Conservation (phyloP, 1,284 basidiomycete genomes). For the Gomphus sp. region DNA sequence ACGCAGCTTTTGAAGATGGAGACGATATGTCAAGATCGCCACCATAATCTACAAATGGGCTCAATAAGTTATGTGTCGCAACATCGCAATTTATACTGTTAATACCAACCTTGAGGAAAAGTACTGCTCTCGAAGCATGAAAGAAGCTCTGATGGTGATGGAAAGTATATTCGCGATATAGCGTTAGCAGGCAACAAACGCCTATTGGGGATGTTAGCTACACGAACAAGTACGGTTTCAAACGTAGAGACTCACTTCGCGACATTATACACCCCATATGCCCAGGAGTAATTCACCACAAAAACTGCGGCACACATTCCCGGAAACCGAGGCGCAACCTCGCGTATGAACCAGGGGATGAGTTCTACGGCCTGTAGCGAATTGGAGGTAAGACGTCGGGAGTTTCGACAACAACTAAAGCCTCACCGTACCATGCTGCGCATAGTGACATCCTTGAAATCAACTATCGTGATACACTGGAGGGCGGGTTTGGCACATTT, state of each 20-base stretch:
- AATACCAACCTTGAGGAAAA: slow-evolving; percentile 47
- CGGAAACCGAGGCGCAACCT: slow-evolving; percentile 63
- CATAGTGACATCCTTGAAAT: slow-evolving; percentile 51
- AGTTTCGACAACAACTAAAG: background rate
- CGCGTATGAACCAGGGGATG: slow-evolving; percentile 52
- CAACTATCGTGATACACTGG: slow-evolving; percentile 64
- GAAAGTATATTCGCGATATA: slow-evolving; percentile 67
- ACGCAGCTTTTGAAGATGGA: background rate
- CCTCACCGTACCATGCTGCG: slow-evolving; percentile 42
- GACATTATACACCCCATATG: slow-evolving; percentile 72
- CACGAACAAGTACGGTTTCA: slow-evolving; percentile 12
- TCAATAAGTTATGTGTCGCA: background rate
- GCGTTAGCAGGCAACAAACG: slow-evolving; percentile 62
- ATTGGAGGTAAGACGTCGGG: background rate
- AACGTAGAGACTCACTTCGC: slow-evolving; percentile 43
- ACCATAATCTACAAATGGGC: slow-evolving; percentile 3
- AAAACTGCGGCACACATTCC: slow-evolving; percentile 75
- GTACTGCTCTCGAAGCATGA: slow-evolving; percentile 44
- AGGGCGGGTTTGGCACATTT: slow-evolving; percentile 29
- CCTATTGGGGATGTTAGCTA: slow-evolving; percentile 24
- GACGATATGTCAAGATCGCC: slow-evolving; percentile 14
- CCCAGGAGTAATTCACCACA: slow-evolving; percentile 77
- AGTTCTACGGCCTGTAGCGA: slow-evolving; percentile 46
- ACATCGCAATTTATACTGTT: background rate
- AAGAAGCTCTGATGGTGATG: slow-evolving; percentile 47